phyloP scores from a whole-genome alignment of 1,139 yeast species.

The Scheffersomyces lignicola region DNA sequence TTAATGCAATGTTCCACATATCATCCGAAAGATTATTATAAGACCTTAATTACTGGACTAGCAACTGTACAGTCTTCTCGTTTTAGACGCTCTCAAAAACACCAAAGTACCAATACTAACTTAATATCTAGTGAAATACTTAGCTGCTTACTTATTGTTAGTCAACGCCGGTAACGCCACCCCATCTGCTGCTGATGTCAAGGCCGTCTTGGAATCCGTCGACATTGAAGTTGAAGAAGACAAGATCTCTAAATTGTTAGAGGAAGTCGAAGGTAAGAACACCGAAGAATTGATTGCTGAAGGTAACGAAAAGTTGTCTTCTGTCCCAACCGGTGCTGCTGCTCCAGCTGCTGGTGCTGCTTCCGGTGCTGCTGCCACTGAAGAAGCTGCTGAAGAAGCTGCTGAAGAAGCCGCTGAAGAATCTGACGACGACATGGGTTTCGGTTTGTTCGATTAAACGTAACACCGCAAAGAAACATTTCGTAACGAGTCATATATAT shows the following conservation, averaged over 20 bases:
- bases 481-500: neutral
- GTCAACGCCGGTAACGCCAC: conserved; percentile 68
- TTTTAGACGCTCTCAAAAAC: neutral
- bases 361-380: conserved; percentile 66
- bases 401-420: conserved; percentile 62
- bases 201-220: conserved; percentile 84
- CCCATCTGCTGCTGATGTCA: conserved; percentile 93
- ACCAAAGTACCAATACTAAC: conserved; percentile 9
- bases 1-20: too few species aligned
- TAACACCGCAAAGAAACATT: neutral
- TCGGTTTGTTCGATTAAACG: conserved; percentile 53
- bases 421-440: conserved; percentile 53
- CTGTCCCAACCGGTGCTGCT: conserved; percentile 98
- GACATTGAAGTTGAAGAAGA: conserved; percentile 95
- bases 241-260: conserved; percentile 79
- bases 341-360: conserved; percentile 76
- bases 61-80: neutral
- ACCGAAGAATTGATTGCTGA: conserved; percentile 91
- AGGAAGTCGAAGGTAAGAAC: conserved; percentile 93
- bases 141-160: conserved; percentile 69
- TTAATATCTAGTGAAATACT: conserved; percentile 48
- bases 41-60: too few species aligned
- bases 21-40: too few species aligned
- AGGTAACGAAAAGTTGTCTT: conserved; percentile 93
- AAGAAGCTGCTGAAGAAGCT: conserved; percentile 69